phyloP scores from a whole-genome alignment of 352 stramenopile species.

The Phytopythium aichiense region DNA sequence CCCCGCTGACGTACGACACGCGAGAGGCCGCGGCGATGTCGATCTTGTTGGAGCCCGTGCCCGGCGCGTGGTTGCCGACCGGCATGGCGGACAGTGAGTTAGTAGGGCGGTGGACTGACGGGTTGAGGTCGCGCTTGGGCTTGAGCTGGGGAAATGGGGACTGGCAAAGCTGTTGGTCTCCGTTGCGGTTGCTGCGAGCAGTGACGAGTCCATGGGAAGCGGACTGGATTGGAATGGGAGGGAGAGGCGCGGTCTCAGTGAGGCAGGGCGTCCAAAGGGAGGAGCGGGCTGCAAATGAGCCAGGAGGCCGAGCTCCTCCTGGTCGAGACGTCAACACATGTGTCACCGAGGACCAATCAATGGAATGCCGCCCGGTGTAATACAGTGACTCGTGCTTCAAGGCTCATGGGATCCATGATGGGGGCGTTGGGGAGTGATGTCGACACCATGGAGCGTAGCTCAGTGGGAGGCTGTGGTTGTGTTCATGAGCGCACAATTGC shows the following conservation, averaged over 20 bases:
- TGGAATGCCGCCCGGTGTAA: not conserved
- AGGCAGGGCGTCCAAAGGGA: not conserved
- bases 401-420: not conserved
- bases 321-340: not conserved
- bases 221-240: no score
- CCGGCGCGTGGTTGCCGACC: constrained; percentile 15
- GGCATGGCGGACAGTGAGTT: constrained; percentile 3
- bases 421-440: no score
- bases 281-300: not conserved
- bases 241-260: not conserved
- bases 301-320: not conserved
- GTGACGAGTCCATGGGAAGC: no score
- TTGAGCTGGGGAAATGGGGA: not conserved
- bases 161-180: not conserved
- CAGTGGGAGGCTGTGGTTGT: no score
- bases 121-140: not conserved
- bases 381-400: not conserved
- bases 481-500: no score
- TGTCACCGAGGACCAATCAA: not conserved
- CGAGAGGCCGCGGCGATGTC: constrained; percentile 22
- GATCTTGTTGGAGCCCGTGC: constrained; percentile 20
- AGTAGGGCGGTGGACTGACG: not conserved
- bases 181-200: not conserved
- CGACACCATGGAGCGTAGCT: no score
- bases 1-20: constrained; percentile 30